These are phyloP conservation scores for Chimonanthus salicifolius DNA, from an alignment of 164 flowering plant species.

Conservation along the genomic window DNA sequence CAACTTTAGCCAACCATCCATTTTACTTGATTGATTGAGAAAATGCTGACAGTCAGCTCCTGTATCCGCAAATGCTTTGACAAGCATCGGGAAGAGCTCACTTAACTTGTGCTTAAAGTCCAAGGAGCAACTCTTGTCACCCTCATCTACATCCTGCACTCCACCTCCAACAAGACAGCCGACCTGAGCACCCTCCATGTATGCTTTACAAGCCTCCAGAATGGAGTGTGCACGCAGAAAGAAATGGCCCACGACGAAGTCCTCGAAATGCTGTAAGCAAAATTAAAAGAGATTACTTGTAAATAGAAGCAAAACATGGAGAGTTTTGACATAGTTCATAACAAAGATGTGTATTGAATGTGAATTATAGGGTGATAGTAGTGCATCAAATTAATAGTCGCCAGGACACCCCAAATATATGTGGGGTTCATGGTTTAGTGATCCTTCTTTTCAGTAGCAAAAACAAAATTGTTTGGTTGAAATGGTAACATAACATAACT, in stretches of 20 bases:
- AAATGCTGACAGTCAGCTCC: conserved; percentile 52
- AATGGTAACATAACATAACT: no score
- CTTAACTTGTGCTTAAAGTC: conserved; percentile 33
- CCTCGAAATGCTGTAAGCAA: conserved; percentile 70
- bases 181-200: conserved; percentile 66
- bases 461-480: no score
- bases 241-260: conserved; percentile 68
- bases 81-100: conserved; percentile 29
- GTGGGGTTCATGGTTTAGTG: no score
- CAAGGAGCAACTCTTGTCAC: conserved; percentile 38
- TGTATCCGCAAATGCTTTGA: conserved; percentile 32
- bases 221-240: conserved; percentile 42
- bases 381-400: no score
- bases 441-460: no score
- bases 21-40: conserved; percentile 1
- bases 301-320: not conserved
- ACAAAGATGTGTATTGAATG: not conserved
- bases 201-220: conserved; percentile 67
- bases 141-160: conserved; percentile 45
- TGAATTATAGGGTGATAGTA: no score
- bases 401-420: no score
- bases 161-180: conserved; percentile 54
- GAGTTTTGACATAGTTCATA: not conserved
- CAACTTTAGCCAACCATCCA: conserved; percentile 1
- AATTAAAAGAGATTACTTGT: not conserved